A percentile compares a stretch with the other conserved stretches of the same genome.
phyloP scores from a whole-genome alignment of 2,329 filamentous ascomycete genomes.

The Capronia americana region DNA sequence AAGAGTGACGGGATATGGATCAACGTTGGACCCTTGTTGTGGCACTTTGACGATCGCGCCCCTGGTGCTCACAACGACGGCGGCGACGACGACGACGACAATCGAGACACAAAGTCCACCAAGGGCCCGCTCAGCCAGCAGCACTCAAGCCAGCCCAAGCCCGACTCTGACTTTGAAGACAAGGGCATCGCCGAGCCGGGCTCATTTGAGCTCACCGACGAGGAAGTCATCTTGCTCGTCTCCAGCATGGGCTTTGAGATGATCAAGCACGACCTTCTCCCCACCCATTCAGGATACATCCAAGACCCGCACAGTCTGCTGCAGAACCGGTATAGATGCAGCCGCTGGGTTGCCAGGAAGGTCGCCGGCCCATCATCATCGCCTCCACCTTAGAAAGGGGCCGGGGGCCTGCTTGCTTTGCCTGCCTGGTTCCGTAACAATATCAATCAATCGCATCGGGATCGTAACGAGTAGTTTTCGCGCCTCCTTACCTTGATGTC shows the following conservation, averaged over 20 bases:
- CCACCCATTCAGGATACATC: constrained; percentile 73
- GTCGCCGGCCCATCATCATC: constrained; percentile 14
- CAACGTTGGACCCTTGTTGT: constrained; percentile 88
- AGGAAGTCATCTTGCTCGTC: constrained; percentile 82
- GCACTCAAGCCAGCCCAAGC: constrained; percentile 57
- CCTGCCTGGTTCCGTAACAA: too few species aligned
- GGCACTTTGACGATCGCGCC: constrained; percentile 87
- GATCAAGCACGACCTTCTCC: constrained; percentile 60
- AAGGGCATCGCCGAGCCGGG: constrained; percentile 84
- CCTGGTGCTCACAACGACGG: constrained; percentile 61
- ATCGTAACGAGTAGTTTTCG: too few species aligned
- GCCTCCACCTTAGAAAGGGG: neutral
- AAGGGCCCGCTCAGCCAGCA: constrained; percentile 40
- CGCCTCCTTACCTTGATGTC: too few species aligned
- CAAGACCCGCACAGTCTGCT: constrained; percentile 85
- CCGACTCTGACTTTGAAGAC: constrained; percentile 45
- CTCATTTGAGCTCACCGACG: constrained; percentile 85
- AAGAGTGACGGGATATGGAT: constrained; percentile 79
- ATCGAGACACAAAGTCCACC: neutral
- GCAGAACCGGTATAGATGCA: constrained; percentile 78
- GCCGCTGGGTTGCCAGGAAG: constrained; percentile 87
- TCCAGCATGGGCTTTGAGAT: constrained; percentile 77
- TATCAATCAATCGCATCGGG: too few species aligned
- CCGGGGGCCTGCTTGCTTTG: too few species aligned
- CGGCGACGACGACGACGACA: constrained; percentile 48